Conservation (phyloP, 257 asterid genomes). For the Echites panduratus region DNA sequence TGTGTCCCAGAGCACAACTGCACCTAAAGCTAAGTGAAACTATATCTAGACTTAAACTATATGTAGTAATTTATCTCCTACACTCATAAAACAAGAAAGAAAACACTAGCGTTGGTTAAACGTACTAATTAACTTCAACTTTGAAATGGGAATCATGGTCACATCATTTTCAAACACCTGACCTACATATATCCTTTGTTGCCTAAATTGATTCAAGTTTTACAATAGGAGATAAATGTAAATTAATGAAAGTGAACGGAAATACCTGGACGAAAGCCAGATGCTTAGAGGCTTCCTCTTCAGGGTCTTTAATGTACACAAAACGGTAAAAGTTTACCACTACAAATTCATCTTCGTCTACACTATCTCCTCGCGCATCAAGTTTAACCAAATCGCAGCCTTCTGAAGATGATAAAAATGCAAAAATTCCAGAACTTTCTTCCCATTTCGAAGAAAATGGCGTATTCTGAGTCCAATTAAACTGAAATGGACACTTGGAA, state of each 20-base stretch:
- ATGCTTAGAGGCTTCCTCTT: slow-evolving; percentile 61
- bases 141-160: neutral
- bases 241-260: neutral
- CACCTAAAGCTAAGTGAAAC: neutral
- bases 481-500: slow-evolving; percentile 12
- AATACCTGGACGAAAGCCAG: slow-evolving; percentile 76
- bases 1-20: neutral
- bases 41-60: neutral
- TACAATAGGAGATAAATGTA: neutral
- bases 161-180: neutral
- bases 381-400: slow-evolving; percentile 32
- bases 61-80: neutral
- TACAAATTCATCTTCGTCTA: slow-evolving; percentile 42
- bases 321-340: slow-evolving; percentile 85
- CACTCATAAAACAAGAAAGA: neutral
- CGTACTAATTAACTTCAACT: neutral
- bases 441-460: slow-evolving; percentile 19
- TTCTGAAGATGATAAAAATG: slow-evolving; percentile 33
- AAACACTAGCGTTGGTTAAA: neutral
- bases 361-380: slow-evolving; percentile 28
- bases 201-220: neutral
- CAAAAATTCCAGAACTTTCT: slow-evolving; percentile 28
- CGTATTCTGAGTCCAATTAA: slow-evolving; percentile 1
- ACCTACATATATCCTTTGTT: neutral
- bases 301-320: slow-evolving; percentile 59